Conservation (phyloP, 139 green algal genomes). For the Diplosphaera chodatii region DNA sequence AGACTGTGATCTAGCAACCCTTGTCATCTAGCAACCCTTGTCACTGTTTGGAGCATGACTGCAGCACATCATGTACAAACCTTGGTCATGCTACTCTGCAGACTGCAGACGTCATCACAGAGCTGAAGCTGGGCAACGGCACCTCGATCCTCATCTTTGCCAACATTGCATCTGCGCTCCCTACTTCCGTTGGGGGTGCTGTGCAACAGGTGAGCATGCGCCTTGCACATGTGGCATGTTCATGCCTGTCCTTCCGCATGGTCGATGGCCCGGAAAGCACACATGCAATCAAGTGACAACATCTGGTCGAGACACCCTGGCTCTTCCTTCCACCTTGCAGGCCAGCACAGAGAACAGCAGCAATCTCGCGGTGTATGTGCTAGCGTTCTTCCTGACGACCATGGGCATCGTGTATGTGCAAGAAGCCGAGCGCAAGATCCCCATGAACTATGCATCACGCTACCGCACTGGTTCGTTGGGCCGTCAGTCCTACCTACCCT, state of each 20-base stretch:
- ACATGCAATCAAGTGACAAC: too few relatives aligned
- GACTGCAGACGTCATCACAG: slow-evolving; percentile 78
- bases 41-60: too few relatives aligned
- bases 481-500: slow-evolving; percentile 89
- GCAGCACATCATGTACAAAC: too few relatives aligned
- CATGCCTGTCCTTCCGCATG: too few relatives aligned
- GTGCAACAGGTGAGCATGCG: slow-evolving; percentile 45
- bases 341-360: slow-evolving; percentile 23
- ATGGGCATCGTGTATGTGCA: slow-evolving; percentile 97
- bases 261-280: too few relatives aligned
- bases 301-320: too few relatives aligned
- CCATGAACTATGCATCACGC: slow-evolving; percentile 90
- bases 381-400: slow-evolving; percentile 85
- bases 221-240: too few relatives aligned
- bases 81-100: too few relatives aligned
- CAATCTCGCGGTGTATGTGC: slow-evolving; percentile 65
- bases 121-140: slow-evolving; percentile 97
- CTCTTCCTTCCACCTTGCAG: too few relatives aligned
- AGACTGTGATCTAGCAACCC: too few relatives aligned
- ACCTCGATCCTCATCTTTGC: slow-evolving; percentile 97
- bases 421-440: slow-evolving; percentile 94
- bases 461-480: slow-evolving; percentile 65
- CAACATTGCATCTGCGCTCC: slow-evolving; percentile 91
- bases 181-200: slow-evolving; percentile 63
- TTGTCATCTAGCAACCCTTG: too few relatives aligned